These are phyloP conservation scores for Lipomyces yarrowii DNA, from an alignment of 1,139 yeast species.

Conservation along the genomic window DNA sequence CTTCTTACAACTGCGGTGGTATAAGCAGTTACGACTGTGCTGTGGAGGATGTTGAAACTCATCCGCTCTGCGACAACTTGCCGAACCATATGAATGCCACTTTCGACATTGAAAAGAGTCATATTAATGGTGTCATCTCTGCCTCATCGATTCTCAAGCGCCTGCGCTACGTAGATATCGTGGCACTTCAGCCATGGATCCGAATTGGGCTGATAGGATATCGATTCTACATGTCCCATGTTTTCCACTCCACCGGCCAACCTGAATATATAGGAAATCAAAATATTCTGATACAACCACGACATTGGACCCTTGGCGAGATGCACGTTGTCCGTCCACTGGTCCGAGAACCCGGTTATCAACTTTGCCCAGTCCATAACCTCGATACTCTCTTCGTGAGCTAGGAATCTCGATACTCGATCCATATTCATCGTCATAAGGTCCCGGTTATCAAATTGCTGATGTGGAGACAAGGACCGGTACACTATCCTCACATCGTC, in stretches of 20 bases:
- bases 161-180: background rate
- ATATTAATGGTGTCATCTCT: background rate
- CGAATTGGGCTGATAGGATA: slow-evolving; percentile 6
- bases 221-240: background rate
- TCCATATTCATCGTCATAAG: slow-evolving; percentile 20
- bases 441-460: slow-evolving; percentile 9
- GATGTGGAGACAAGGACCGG: slow-evolving; percentile 19
- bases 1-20: too few relatives aligned
- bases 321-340: slow-evolving; percentile 12
- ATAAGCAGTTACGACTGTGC: too few relatives aligned
- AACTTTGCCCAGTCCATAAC: slow-evolving; percentile 27
- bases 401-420: slow-evolving; percentile 9
- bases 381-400: slow-evolving; percentile 16
- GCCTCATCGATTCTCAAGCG: background rate
- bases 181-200: slow-evolving; percentile 2
- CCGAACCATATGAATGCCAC: too few relatives aligned
- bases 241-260: slow-evolving; percentile 10
- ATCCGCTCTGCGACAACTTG: too few relatives aligned
- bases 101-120: too few relatives aligned
- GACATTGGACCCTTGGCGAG: slow-evolving; percentile 6
- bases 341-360: slow-evolving; percentile 13
- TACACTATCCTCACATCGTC: slow-evolving; percentile 17
- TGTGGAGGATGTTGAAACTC: too few relatives aligned
- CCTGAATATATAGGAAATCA: slow-evolving; percentile 11
- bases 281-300: slow-evolving; percentile 13